These are phyloP conservation scores for Nakazawaea molendinolei DNA, from an alignment of 805 yeast species.

Conservation along the genomic window DNA sequence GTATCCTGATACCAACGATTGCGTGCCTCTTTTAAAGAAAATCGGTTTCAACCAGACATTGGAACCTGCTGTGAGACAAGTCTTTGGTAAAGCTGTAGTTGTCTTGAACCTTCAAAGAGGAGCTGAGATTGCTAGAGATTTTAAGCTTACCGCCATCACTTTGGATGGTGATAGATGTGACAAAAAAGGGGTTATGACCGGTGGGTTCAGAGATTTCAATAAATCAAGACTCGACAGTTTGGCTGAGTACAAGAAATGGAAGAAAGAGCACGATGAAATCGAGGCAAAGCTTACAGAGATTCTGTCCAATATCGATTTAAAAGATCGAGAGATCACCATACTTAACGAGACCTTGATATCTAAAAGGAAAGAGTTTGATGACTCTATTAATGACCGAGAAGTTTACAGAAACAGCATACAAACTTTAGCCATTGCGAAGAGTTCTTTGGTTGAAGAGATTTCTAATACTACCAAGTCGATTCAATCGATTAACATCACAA, in stretches of 20 bases:
- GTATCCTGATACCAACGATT: constrained; percentile 62
- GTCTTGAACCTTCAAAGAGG: constrained; percentile 66
- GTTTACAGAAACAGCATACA: constrained; percentile 36
- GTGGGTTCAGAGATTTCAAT: constrained; percentile 75
- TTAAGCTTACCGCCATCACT: constrained; percentile 71
- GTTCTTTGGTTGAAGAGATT: constrained; percentile 37
- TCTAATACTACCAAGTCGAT: constrained; percentile 27
- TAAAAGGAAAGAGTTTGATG: constrained; percentile 35
- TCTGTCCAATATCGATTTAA: constrained; percentile 28
- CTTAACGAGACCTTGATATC: constrained; percentile 37
- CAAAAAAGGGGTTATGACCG: constrained; percentile 75
- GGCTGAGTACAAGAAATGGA: constrained; percentile 47
- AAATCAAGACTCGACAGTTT: constrained; percentile 67
- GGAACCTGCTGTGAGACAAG: constrained; percentile 64
- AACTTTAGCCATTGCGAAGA: constrained; percentile 32
- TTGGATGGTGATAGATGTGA: constrained; percentile 90
- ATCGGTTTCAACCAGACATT: constrained; percentile 54
- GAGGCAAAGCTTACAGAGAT: constrained; percentile 33
- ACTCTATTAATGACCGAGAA: constrained; percentile 33
- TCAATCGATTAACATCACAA: constrained; percentile 26
- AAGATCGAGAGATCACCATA: constrained; percentile 47
- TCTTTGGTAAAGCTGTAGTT: constrained; percentile 78
- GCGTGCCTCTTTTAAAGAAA: constrained; percentile 73
- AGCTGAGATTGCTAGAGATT: constrained; percentile 53
- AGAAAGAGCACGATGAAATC: constrained; percentile 35